Percentiles rank a stretch among this genome's conserved stretches.
Conservation (phyloP, 2,329 filamentous ascomycete genomes). For the Calonectria pauciramosa region DNA sequence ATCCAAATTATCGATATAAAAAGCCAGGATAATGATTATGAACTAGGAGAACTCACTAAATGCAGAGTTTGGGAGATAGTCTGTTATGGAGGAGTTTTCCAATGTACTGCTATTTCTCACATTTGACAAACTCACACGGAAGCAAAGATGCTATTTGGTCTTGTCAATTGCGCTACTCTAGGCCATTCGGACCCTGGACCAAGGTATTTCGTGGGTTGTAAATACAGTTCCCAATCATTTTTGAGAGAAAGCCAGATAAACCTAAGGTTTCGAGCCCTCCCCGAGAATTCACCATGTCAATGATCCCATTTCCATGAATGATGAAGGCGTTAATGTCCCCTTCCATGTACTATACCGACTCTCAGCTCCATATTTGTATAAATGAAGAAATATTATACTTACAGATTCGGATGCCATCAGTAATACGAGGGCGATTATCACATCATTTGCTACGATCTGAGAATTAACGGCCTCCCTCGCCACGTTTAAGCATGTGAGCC, state of each 20-base stretch:
- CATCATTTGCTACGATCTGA: constrained; percentile 3
- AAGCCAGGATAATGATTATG: not conserved
- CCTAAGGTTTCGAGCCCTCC: not conserved
- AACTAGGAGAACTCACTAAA: not conserved
- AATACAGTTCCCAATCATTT: constrained; percentile 8
- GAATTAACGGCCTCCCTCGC: constrained; percentile 4
- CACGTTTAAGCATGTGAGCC: constrained; percentile 1
- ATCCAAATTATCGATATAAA: not conserved
- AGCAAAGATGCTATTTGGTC: not conserved
- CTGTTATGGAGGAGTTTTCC: not conserved
- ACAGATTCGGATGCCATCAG: constrained; percentile 24
- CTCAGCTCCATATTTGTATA: not conserved
- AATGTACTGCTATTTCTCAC: not conserved
- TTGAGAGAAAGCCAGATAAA: constrained; percentile 12
- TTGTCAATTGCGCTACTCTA: not conserved
- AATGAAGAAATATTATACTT: not conserved
- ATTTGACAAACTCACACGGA: not conserved
- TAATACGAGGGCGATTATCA: constrained; percentile 14
- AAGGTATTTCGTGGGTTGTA: not conserved
- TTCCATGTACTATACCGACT: not conserved
- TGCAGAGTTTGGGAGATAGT: too few relatives aligned
- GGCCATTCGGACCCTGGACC: not conserved
- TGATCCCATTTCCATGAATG: not conserved
- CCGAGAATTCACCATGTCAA: constrained; percentile 11
- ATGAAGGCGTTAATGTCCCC: constrained; percentile 2